Percentiles rank a stretch among this genome's conserved stretches.
These are phyloP conservation scores for Curvularia lunata DNA, from an alignment of 2,329 filamentous ascomycete genomes.

Conservation along the genomic window DNA sequence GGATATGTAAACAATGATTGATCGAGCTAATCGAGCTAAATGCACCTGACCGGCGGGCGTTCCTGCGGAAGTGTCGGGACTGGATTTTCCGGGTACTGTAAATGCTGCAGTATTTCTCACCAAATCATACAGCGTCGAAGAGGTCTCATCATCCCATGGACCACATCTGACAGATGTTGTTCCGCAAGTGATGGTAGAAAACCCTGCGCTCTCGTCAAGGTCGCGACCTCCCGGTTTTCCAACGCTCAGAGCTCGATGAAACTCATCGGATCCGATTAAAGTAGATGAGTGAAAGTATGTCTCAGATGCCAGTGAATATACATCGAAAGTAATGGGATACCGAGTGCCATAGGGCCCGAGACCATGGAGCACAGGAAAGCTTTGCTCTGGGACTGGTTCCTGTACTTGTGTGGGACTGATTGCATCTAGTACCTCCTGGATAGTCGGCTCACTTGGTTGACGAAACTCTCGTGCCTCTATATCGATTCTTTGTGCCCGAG, in stretches of 20 bases:
- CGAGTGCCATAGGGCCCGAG: conserved; percentile 57
- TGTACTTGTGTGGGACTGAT: conserved; percentile 5
- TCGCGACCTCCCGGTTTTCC: conserved; percentile 37
- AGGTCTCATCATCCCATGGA: conserved; percentile 63
- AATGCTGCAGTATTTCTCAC: conserved; percentile 16
- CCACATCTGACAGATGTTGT: conserved; percentile 54
- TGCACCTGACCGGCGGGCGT: conserved; percentile 11
- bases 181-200: conserved; percentile 48
- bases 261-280: conserved; percentile 64
- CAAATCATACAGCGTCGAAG: conserved; percentile 44
- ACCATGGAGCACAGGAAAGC: conserved; percentile 44
- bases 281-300: conserved; percentile 64
- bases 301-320: conserved; percentile 56
- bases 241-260: conserved; percentile 53
- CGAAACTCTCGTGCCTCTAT: conserved; percentile 54
- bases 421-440: conserved; percentile 24
- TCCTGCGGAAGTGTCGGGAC: background rate
- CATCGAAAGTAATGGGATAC: conserved; percentile 62
- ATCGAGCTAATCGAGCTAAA: conserved; percentile 47
- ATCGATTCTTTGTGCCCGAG: conserved; percentile 55
- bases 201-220: conserved; percentile 52
- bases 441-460: conserved; percentile 50
- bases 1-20: conserved; percentile 58
- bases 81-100: conserved; percentile 1
- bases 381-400: conserved; percentile 10